phyloP scores from a whole-genome alignment of 257 asterid genomes.

The Ballota nigra region DNA sequence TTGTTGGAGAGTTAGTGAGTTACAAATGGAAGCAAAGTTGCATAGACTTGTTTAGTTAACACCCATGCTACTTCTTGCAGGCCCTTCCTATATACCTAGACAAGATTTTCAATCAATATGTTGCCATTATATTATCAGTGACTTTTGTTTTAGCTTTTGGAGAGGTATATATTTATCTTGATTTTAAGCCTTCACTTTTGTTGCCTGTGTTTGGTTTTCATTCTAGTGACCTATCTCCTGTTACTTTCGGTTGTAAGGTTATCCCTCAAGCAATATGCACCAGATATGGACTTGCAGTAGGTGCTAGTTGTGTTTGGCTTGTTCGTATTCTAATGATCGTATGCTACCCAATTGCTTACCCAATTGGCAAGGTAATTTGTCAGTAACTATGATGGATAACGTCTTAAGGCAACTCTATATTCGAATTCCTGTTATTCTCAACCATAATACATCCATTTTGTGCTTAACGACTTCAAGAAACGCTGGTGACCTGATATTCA shows the following conservation, averaged over 20 bases:
- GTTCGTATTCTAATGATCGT: conserved; percentile 83
- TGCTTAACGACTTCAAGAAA: conserved; percentile 1
- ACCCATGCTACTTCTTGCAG: conserved; percentile 46
- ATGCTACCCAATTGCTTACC: conserved; percentile 87
- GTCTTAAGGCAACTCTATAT: not conserved
- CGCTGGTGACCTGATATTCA: conserved; percentile 39
- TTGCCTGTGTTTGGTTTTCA: not conserved
- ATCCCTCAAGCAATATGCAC: conserved; percentile 99
- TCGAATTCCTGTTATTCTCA: not conserved
- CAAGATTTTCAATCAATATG: conserved; percentile 84
- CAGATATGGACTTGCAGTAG: conserved; percentile 96
- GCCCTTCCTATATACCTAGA: conserved; percentile 97
- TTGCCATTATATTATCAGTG: conserved; percentile 92
- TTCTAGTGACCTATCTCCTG: conserved; percentile 14
- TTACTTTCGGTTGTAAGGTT: conserved; percentile 48
- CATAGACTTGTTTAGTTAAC: conserved; percentile 14
- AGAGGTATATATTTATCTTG: conserved; percentile 52
- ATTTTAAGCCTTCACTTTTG: conserved; percentile 11
- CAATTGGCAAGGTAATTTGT: conserved; percentile 86
- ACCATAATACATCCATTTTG: not conserved
- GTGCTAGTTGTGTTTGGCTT: conserved; percentile 87
- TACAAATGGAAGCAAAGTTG: not conserved
- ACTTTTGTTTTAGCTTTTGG: conserved; percentile 92
- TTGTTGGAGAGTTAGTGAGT: not conserved
- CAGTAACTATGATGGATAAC: conserved; percentile 35